phyloP scores from a whole-genome alignment of 108 stramenopile genomes.

The Aureococcus anophagefferens region DNA sequence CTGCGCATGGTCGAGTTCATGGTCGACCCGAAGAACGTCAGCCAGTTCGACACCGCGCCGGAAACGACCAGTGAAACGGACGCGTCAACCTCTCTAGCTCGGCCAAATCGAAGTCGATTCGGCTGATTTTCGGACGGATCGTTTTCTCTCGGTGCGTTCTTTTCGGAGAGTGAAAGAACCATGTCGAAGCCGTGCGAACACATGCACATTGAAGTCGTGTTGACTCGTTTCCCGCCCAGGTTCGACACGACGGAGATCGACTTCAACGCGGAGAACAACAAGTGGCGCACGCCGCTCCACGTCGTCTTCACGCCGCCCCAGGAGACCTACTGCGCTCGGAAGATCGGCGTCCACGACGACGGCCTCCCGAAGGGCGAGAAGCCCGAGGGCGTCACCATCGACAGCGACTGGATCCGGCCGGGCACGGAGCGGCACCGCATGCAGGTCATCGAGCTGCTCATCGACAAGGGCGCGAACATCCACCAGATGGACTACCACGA shows the following conservation, averaged over 20 bases:
- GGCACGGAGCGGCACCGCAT: conserved; percentile 1
- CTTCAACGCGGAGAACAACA: conserved; percentile 18
- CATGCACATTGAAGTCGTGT: too few species aligned
- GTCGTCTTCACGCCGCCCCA: conserved; percentile 37
- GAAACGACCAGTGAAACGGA: too few species aligned
- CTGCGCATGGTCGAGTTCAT: conserved; percentile 27
- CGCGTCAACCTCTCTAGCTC: too few species aligned
- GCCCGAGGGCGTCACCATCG: conserved; percentile 11
- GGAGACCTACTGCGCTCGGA: conserved; percentile 5
- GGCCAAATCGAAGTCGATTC: too few species aligned
- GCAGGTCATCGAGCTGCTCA: neutral
- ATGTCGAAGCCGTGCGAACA: too few species aligned
- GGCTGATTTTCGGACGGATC: too few species aligned
- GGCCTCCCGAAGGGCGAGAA: conserved; percentile 3
- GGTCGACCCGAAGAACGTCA: conserved; percentile 29
- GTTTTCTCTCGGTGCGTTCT: too few species aligned
- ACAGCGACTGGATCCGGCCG: conserved; percentile 7
- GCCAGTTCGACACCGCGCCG: too few species aligned
- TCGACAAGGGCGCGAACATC: conserved; percentile 6
- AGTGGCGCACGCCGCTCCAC: conserved; percentile 33
- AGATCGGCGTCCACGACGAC: neutral
- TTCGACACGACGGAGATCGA: conserved; percentile 12
- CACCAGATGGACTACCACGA: conserved; percentile 11
- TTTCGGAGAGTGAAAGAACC: too few species aligned
- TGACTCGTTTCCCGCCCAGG: too few species aligned